Conservation (phyloP, 2,329 filamentous ascomycete species). For the Tolypocladium sp. region DNA sequence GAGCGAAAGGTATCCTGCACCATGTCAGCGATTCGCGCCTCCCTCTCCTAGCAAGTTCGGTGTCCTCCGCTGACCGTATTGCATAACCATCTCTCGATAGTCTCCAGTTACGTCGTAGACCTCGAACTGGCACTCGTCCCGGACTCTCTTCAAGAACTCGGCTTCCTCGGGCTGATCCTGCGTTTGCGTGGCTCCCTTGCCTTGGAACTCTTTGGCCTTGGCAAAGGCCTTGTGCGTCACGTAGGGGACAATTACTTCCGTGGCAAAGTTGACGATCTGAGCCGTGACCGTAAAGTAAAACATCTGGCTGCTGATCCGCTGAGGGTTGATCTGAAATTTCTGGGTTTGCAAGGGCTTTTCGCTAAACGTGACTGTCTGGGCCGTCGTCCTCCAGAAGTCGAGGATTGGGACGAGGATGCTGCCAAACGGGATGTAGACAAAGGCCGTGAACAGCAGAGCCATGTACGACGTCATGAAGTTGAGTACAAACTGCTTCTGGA, state of each 20-base stretch:
- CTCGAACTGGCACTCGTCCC: slow-evolving; percentile 72
- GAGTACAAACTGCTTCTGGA: slow-evolving; percentile 88
- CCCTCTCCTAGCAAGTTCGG: background rate
- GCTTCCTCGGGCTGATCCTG: slow-evolving; percentile 70
- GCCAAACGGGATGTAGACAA: slow-evolving; percentile 90
- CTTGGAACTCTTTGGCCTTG: slow-evolving; percentile 70
- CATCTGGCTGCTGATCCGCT: slow-evolving; percentile 78
- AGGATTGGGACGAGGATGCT: slow-evolving; percentile 76
- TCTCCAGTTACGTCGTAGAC: slow-evolving; percentile 86
- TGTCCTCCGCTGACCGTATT: slow-evolving; percentile 44
- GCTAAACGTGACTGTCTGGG: slow-evolving; percentile 65
- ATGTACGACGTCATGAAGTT: slow-evolving; percentile 97
- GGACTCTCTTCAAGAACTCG: slow-evolving; percentile 70
- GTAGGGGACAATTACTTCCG: slow-evolving; percentile 80
- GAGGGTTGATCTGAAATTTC: slow-evolving; percentile 73
- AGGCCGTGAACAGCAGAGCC: slow-evolving; percentile 84
- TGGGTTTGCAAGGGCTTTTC: slow-evolving; percentile 59
- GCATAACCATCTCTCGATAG: slow-evolving; percentile 87
- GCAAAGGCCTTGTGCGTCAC: slow-evolving; percentile 69
- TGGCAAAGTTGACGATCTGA: slow-evolving; percentile 77
- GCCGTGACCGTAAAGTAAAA: slow-evolving; percentile 95
- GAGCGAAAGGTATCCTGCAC: slow-evolving; percentile 70
- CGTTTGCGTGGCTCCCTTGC: slow-evolving; percentile 37
- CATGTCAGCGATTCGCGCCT: slow-evolving; percentile 10
- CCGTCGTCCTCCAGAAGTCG: slow-evolving; percentile 67